Evolutionary conservation across 176 grass and related monocot species (phyloP), one percentile per base, ranked within the genome.

Genomic region (Paspalum vaginatum): DNA sequence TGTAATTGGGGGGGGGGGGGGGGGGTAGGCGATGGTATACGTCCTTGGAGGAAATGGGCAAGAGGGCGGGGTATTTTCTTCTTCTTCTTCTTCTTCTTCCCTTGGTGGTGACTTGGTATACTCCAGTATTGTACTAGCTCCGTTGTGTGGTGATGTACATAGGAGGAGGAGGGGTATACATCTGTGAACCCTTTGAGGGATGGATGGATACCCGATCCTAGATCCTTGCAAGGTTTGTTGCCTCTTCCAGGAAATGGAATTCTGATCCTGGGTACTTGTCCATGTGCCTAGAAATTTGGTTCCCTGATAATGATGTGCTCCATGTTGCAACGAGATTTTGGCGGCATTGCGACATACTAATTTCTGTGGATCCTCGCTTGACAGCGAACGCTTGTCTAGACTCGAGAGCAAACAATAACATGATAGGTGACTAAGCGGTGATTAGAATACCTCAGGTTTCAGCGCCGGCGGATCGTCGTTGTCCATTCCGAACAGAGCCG

Each of bases 101-200:
- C 51, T 75, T 81, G 81, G 68, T 71, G 87, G 87, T 89, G 83
- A 76, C 55, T 76, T 55, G 84, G 72, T 85, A 91, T 87, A 84
- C 85, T 87, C 81, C 67, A 78, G 75, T 84, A 86, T 65, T 70
- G 84, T 87, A 76, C 69, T 76, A 69, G 72, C 89, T 79, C 72
- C 43, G 77, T 65, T 70, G 62, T 85, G 61, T 91, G 82, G 64
- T 88, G 78, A 75, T 85, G 82, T 91, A 79, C 77, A 85, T 91
- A 88, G 70, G 89, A 32, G 32, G 32, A 32, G 47, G 66, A 85
- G 45, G 74, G 81, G 85, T 83, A 88, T 91, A 88, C 78, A 82
- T 79, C 82, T 82, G 78, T 85, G 72, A 79, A 68, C 62, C 76
- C 53, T 74, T 78, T 60, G 84, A 53, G 77, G 65, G 66, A 70